Conservation (phyloP, 1,284 basidiomycete species). For the Ustilago hordei region DNA sequence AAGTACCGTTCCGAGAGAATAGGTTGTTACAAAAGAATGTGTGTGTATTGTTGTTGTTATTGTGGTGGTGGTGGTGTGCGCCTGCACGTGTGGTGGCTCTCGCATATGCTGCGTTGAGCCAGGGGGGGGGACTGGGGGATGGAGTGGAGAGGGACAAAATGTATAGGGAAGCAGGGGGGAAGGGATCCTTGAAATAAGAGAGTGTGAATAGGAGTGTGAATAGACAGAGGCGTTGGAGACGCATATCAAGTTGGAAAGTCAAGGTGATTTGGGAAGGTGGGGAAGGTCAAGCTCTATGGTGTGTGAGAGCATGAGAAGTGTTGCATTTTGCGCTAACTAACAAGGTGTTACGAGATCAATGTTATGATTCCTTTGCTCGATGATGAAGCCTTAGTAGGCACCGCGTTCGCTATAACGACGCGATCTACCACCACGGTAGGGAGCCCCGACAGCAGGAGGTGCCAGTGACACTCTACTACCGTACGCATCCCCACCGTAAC, state of each 20-base stretch:
- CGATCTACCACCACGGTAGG: conserved; percentile 51
- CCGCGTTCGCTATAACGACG: conserved; percentile 52
- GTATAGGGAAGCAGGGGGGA: background rate
- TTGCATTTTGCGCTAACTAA: background rate
- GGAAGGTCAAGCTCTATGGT: background rate
- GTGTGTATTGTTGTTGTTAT: background rate
- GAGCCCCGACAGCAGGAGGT: conserved; percentile 20
- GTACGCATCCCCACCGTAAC: conserved; percentile 38
- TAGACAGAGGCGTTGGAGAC: background rate
- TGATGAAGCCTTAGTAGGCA: conserved; percentile 28
- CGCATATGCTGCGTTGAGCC: conserved; percentile 9
- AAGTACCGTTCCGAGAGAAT: conserved; percentile 3
- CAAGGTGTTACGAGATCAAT: background rate
- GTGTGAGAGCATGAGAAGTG: background rate
- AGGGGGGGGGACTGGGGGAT: background rate
- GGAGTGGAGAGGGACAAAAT: background rate
- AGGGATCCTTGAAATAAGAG: background rate
- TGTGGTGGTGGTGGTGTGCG: conserved; percentile 4
- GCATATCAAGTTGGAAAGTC: conserved; percentile 2
- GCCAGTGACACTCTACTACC: conserved; percentile 37
- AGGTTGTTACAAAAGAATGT: conserved; percentile 3
- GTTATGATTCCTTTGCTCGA: background rate
- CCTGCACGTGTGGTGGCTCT: conserved; percentile 1
- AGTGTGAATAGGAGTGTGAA: conserved; percentile 4
- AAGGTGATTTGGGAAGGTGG: background rate